Percentiles rank a stretch among this genome's conserved stretches.
Conservation (phyloP, 768 basidiomycete genomes). For the Dacryopinax primogenitus region DNA sequence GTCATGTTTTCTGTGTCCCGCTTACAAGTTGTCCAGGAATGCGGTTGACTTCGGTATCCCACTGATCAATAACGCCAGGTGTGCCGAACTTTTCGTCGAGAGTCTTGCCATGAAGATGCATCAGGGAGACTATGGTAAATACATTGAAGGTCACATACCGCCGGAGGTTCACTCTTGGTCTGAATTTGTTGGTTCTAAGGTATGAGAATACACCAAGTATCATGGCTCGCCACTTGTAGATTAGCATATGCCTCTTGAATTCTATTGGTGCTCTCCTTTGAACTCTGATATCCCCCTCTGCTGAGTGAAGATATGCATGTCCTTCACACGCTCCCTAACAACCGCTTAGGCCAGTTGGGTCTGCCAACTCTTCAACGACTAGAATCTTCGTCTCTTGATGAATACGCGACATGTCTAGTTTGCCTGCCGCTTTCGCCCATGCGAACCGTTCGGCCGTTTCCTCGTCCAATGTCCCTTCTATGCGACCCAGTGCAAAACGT, state of each 20-base stretch:
- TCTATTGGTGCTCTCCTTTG: no score
- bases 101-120: slow-evolving; percentile 74
- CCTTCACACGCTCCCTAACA: no score
- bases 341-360: not conserved
- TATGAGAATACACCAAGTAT: slow-evolving; percentile 34
- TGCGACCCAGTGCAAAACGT: slow-evolving; percentile 53
- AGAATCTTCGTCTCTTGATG: not conserved
- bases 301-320: no score
- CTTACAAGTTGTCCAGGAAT: slow-evolving; percentile 40
- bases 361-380: not conserved
- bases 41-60: slow-evolving; percentile 94
- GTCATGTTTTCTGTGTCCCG: slow-evolving; percentile 9
- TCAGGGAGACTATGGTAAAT: slow-evolving; percentile 59
- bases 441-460: slow-evolving; percentile 51
- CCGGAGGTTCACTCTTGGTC: slow-evolving; percentile 85
- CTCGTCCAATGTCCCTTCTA: slow-evolving; percentile 50
- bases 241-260: no score
- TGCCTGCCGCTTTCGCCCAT: slow-evolving; percentile 7
- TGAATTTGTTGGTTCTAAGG: slow-evolving; percentile 68
- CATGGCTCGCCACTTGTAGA: no score
- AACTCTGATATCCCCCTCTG: no score
- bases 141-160: slow-evolving; percentile 78
- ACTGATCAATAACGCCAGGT: slow-evolving; percentile 77
- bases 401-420: slow-evolving; percentile 1
- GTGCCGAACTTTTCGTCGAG: slow-evolving; percentile 84